A percentile compares a stretch with the other conserved stretches of the same genome.
Conservation (phyloP, 495 filamentous ascomycete genomes). For the Lentithecium fluviatile region DNA sequence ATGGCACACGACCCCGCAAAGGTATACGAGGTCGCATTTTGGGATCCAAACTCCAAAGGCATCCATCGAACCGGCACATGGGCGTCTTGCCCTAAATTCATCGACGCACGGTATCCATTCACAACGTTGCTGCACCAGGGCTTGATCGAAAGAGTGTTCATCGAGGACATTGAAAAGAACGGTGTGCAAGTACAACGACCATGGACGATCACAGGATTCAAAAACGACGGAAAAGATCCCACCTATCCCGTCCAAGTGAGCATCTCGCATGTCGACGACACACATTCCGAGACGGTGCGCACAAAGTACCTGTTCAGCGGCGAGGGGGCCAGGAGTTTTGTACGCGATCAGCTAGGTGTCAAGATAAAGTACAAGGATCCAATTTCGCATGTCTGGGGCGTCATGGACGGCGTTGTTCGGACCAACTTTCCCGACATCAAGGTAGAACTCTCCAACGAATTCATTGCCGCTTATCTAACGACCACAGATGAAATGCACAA, state of each 20-base stretch:
- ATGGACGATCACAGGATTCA: conserved; percentile 62
- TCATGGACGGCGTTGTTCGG: conserved; percentile 49
- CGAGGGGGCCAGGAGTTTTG: conserved; percentile 63
- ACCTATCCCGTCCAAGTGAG: conserved; percentile 65
- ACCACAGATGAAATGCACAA: conserved; percentile 81
- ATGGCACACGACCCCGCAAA: conserved; percentile 65
- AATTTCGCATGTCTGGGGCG: conserved; percentile 55
- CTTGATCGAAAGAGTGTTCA: conserved; percentile 63
- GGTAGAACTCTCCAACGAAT: conserved; percentile 26
- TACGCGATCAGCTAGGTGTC: conserved; percentile 59
- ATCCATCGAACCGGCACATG: conserved; percentile 62
- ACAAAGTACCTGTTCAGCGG: conserved; percentile 66
- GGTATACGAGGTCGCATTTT: conserved; percentile 67
- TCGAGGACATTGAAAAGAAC: conserved; percentile 62
- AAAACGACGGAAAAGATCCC: conserved; percentile 56
- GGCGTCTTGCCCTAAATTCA: conserved; percentile 63
- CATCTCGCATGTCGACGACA: conserved; percentile 72
- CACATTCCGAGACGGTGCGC: conserved; percentile 61
- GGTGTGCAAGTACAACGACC: conserved; percentile 58
- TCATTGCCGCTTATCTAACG: conserved; percentile 12
- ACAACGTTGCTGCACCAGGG: conserved; percentile 66
- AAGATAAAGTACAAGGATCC: conserved; percentile 63
- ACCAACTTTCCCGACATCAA: conserved; percentile 52
- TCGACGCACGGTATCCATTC: conserved; percentile 66
- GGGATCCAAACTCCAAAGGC: conserved; percentile 57